Evolutionary conservation across 768 basidiomycete species (phyloP).

Genomic region (Dacryopinax primogenitus): DNA sequence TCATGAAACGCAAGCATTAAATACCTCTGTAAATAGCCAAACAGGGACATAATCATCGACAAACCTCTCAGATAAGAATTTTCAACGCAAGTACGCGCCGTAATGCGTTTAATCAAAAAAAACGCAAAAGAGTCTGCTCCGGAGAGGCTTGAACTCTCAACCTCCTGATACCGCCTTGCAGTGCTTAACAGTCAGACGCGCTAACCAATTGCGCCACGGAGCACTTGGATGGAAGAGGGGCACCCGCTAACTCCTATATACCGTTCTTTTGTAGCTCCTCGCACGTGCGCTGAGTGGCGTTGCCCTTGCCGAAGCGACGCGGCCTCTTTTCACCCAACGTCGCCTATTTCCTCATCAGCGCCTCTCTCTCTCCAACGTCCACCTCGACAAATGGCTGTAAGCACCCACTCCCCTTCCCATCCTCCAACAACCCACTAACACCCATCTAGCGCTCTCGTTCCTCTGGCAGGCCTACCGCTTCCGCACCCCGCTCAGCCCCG

Average conservation of each 20-base stretch:
- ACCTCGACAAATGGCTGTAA: background rate
- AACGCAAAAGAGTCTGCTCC: background rate
- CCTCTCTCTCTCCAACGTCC: background rate
- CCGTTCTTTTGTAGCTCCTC: too few relatives aligned
- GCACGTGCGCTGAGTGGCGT: too few relatives aligned
- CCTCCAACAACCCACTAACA: background rate
- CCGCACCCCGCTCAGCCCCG: slow-evolving; percentile 30
- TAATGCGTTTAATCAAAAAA: too few relatives aligned
- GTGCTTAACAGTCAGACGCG: slow-evolving; percentile 8
- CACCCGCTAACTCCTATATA: background rate
- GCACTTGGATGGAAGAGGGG: background rate
- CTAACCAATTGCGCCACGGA: slow-evolving; percentile 9
- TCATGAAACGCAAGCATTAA: too few relatives aligned
- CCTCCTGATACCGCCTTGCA: slow-evolving; percentile 7
- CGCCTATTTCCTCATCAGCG: background rate
- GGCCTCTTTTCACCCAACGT: background rate
- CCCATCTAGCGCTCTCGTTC: background rate
- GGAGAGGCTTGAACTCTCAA: slow-evolving; percentile 9
- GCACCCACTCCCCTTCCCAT: background rate
- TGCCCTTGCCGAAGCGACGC: background rate
- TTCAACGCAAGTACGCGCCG: too few relatives aligned
- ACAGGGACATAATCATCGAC: too few relatives aligned
- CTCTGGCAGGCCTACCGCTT: slow-evolving; percentile 21
- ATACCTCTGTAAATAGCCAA: too few relatives aligned
- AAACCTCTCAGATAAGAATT: too few relatives aligned